phyloP scores from a whole-genome alignment of 2,329 filamentous ascomycete genomes.

The Gliomastix tumulicola region DNA sequence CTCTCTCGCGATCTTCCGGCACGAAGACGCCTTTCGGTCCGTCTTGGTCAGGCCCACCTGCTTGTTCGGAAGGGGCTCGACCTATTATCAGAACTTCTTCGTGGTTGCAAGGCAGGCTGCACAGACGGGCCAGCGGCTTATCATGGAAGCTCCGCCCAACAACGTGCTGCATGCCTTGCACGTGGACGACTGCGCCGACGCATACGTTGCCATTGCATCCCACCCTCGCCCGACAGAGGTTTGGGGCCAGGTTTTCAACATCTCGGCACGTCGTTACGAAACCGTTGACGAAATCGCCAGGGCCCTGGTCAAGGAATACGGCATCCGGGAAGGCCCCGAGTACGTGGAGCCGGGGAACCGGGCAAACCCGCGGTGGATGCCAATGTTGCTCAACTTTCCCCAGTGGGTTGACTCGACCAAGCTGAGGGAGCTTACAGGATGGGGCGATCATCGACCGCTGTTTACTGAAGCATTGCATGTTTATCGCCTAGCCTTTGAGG shows the following conservation, averaged over 20 bases:
- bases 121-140: slow-evolving; percentile 4
- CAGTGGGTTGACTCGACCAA: slow-evolving; percentile 35
- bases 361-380: slow-evolving; percentile 7
- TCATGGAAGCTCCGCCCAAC: slow-evolving; percentile 23
- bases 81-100: slow-evolving; percentile 32
- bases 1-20: slow-evolving; percentile 21
- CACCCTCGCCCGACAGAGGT: slow-evolving; percentile 11
- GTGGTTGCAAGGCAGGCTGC: slow-evolving; percentile 19
- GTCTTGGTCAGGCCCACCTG: slow-evolving; percentile 36
- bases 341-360: slow-evolving; percentile 13
- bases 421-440: slow-evolving; percentile 29
- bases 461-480: slow-evolving; percentile 26
- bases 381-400: slow-evolving; percentile 20
- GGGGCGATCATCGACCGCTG: slow-evolving; percentile 25
- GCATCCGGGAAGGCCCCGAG: slow-evolving; percentile 19
- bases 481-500: slow-evolving; percentile 31
- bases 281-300: slow-evolving; percentile 28
- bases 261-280: slow-evolving; percentile 35
- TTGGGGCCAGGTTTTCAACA: slow-evolving; percentile 33
- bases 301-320: slow-evolving; percentile 32
- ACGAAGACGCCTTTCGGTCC: slow-evolving; percentile 29
- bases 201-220: slow-evolving; percentile 34
- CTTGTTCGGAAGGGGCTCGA: slow-evolving; percentile 36
- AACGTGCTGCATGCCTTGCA: slow-evolving; percentile 38
- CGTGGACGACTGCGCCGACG: slow-evolving; percentile 40